Conservation (phyloP, 2,329 filamentous ascomycete species). For the Claviceps sp. region DNA sequence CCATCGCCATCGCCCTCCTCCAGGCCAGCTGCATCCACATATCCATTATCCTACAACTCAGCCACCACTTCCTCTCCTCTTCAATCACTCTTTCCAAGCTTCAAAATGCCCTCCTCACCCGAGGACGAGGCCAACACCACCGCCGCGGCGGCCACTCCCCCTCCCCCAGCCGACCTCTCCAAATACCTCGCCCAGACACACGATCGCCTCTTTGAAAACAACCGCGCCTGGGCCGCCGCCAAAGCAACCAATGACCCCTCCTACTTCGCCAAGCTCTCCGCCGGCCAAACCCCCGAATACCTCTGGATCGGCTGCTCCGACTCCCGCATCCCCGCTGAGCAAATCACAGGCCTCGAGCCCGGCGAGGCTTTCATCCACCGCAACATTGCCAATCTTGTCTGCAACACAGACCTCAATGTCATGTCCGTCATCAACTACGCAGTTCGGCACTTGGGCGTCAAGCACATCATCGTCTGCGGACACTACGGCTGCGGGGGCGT, state of each 20-base stretch:
- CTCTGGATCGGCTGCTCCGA: slow-evolving; percentile 89
- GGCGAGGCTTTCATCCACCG: slow-evolving; percentile 89
- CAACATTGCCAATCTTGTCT: slow-evolving; percentile 85
- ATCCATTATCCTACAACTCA: not conserved
- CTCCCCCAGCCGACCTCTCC: slow-evolving; percentile 3
- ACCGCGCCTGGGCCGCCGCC: slow-evolving; percentile 49
- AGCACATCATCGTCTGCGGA: slow-evolving; percentile 68
- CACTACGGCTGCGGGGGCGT: slow-evolving; percentile 70
- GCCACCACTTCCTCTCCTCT: not conserved
- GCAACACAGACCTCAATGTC: slow-evolving; percentile 65
- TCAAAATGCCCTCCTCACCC: slow-evolving; percentile 2
- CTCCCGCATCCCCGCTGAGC: slow-evolving; percentile 82
- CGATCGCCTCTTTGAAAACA: slow-evolving; percentile 56
- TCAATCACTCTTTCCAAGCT: not conserved
- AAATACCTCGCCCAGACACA: slow-evolving; percentile 49
- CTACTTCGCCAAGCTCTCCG: slow-evolving; percentile 51
- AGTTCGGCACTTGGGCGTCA: slow-evolving; percentile 65
- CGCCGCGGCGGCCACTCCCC: not conserved
- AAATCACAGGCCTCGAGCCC: slow-evolving; percentile 69
- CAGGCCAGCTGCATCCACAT: not conserved
- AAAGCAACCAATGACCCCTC: slow-evolving; percentile 45
- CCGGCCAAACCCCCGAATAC: slow-evolving; percentile 56
- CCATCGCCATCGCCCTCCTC: not conserved
- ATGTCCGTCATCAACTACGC: slow-evolving; percentile 79
- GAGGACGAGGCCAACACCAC: not conserved